A percentile compares a stretch with the other conserved stretches of the same genome.
Evolutionary conservation across 2,329 filamentous ascomycete genomes (phyloP).

Genomic region (Biscogniauxia sp.): DNA sequence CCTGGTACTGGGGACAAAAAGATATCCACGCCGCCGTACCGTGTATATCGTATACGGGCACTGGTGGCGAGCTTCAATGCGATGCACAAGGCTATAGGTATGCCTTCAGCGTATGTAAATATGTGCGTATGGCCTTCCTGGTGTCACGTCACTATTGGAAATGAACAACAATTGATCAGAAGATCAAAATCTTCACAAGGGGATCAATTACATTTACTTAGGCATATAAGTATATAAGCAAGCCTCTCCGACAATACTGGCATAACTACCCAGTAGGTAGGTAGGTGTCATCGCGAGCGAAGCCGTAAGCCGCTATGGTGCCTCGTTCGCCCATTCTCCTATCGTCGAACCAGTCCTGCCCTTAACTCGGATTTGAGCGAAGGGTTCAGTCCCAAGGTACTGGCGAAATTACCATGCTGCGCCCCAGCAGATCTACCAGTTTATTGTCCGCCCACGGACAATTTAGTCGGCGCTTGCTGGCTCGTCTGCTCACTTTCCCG

Average conservation of each 20-base stretch:
- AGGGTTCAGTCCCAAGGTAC: neutral
- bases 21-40: neutral
- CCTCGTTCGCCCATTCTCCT: neutral
- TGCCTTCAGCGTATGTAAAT: neutral
- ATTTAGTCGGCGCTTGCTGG: neutral
- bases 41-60: neutral
- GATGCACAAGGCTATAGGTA: neutral
- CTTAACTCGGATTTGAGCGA: neutral
- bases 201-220: neutral
- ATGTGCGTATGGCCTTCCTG: neutral
- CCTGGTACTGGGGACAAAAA: neutral
- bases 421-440: neutral
- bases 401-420: neutral
- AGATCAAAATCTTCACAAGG: neutral
- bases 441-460: neutral
- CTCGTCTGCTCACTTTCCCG: neutral
- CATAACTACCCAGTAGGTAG: neutral
- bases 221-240: neutral
- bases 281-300: neutral
- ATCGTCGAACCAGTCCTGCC: neutral
- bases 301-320: neutral
- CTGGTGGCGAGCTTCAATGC: neutral
- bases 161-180: neutral
- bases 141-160: neutral
- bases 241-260: neutral